Evolutionary conservation across 2,329 filamentous ascomycete genomes (phyloP).

Genomic region (Bipolaris victoriae): DNA sequence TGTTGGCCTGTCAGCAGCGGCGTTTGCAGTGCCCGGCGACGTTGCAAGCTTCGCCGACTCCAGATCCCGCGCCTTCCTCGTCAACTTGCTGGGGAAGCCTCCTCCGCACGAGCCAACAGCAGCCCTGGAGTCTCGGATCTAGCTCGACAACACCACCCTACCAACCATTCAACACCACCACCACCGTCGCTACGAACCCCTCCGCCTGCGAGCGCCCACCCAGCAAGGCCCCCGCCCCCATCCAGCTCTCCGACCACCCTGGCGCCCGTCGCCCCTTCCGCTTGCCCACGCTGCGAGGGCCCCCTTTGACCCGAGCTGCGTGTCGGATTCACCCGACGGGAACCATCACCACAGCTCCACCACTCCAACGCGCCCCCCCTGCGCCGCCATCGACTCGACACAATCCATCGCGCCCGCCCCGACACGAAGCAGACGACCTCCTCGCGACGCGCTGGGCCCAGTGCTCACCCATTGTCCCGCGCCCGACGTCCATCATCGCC

Average conservation of each 20-base stretch:
- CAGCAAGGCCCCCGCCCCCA: conserved; percentile 11
- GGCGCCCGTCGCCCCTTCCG: conserved; percentile 16
- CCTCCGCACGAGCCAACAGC: conserved; percentile 16
- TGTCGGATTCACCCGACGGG: conserved; percentile 29
- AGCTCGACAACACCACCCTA: conserved; percentile 16
- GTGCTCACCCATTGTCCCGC: conserved; percentile 21
- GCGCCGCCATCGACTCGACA: conserved; percentile 27
- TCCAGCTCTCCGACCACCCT: conserved; percentile 16
- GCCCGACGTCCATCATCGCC: conserved; percentile 27
- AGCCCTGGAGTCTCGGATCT: conserved; percentile 17
- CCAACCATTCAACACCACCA: conserved; percentile 18
- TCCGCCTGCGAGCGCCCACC: neutral
- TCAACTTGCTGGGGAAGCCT: conserved; percentile 17
- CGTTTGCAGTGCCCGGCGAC: neutral
- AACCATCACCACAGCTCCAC: conserved; percentile 26
- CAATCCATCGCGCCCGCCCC: conserved; percentile 27
- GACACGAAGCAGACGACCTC: conserved; percentile 15
- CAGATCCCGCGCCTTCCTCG: conserved; percentile 18
- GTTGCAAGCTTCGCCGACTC: conserved; percentile 10
- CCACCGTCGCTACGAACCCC: conserved; percentile 12
- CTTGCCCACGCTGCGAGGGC: conserved; percentile 18
- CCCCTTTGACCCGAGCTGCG: conserved; percentile 26
- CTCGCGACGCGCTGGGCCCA: conserved; percentile 42
- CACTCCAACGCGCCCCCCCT: conserved; percentile 25
- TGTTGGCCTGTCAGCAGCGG: neutral